Evolutionary conservation across 768 basidiomycete genomes (phyloP), one percentile per base, ranked within the genome.

Genomic region (Kwoniella shandongensis): DNA sequence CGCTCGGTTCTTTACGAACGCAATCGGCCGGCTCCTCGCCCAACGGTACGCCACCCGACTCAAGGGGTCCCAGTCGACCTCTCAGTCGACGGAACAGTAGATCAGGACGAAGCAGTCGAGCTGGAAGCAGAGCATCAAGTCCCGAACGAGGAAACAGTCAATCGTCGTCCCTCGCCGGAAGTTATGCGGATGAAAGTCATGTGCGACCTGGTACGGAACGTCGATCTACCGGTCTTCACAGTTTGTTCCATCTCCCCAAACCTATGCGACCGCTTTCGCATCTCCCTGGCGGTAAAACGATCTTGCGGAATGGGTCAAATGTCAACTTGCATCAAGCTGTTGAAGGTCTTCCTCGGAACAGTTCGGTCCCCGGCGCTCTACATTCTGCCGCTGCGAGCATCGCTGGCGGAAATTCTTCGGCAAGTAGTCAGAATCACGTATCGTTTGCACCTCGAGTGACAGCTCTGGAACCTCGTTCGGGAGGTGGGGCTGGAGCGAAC

Each of bases 41-140:
- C 12, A 58, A 65, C 27, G 67, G 58, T 1, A 75, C 77, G 0
- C 77, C 79, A 1, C 66, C 74, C 3, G 70, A 69, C 12, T 76
- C 76, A 4, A 62, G 75, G 10, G 61, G 50, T 17, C 64, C 65
- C 5, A 61, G 59, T 41, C 59, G 71, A 32, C 70, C 70, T 10
- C 40, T 67, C 4, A 82, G 81, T 45, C 67, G 78, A 3, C 55
- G 69, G 1, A 63, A 61, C 38, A 59, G 69, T 3, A 64, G 75
- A 20, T 63, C 65, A 6, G 74, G 74, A n/a, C 54, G 70, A 29
- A 66, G 52, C 7, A 78, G 77, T 50, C 78, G 80, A 46, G 73
- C 73, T 2, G 67, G 69, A 0, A 76, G 76, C 55, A 82, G 84
- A 7, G 80, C 84, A 0, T 77, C 82, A 5, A 86, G 85, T 67